Conservation (phyloP, 441 rosid species). For the Jatropha podagrica region DNA sequence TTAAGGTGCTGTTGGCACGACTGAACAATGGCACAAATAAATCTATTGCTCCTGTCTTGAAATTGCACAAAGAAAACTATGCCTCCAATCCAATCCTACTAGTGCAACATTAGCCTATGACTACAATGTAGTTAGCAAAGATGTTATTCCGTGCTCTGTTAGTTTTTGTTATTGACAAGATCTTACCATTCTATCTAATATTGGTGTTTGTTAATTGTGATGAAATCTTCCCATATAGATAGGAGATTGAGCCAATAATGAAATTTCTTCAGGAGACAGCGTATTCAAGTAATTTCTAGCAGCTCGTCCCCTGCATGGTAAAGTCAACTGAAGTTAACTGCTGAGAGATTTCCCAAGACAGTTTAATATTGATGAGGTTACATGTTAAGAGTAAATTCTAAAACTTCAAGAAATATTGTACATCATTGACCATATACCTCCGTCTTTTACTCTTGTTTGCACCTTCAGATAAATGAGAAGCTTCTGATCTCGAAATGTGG, state of each 20-base stretch:
- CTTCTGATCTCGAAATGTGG: constrained; percentile 65
- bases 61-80: not conserved
- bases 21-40: not conserved
- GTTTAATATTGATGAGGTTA: not conserved
- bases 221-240: constrained; percentile 33
- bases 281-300: constrained; percentile 66
- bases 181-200: constrained; percentile 11
- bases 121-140: not conserved
- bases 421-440: constrained; percentile 39
- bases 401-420: not conserved
- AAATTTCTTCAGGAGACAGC: constrained; percentile 68
- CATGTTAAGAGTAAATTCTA: not conserved
- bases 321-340: constrained; percentile 11
- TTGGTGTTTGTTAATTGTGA: constrained; percentile 21
- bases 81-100: not conserved
- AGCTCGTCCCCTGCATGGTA: constrained; percentile 53
- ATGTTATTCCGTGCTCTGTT: constrained; percentile 17
- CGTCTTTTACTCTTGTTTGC: constrained; percentile 37
- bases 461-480: constrained; percentile 50
- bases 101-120: not conserved
- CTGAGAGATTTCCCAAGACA: not conserved
- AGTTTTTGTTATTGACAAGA: constrained; percentile 8
- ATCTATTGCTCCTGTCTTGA: not conserved
- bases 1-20: no score
- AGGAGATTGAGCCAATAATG: constrained; percentile 47